Conservation (phyloP, 2,329 filamentous ascomycete genomes). For the Talaromyces sp. region DNA sequence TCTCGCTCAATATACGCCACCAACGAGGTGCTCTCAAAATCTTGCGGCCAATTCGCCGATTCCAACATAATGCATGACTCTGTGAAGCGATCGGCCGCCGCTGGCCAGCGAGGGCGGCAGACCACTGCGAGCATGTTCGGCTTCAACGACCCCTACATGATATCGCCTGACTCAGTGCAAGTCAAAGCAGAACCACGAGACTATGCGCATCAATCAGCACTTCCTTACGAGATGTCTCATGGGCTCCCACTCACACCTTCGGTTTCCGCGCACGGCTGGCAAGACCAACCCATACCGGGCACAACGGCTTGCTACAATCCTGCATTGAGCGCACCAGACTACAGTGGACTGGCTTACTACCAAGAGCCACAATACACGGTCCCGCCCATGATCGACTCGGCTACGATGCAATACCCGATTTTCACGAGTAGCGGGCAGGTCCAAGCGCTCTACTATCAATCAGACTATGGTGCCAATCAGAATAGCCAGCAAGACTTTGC, state of each 20-base stretch:
- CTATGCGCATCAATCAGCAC: conserved; percentile 19
- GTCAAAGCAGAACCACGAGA: conserved; percentile 16
- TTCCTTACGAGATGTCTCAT: conserved; percentile 33
- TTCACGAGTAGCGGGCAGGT: conserved; percentile 22
- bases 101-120: conserved; percentile 19
- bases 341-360: conserved; percentile 24
- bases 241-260: conserved; percentile 24
- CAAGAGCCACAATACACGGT: conserved; percentile 23
- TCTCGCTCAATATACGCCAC: conserved; percentile 5
- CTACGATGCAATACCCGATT: conserved; percentile 26
- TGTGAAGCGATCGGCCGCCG: conserved; percentile 23
- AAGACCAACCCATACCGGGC: conserved; percentile 22
- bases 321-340: conserved; percentile 22
- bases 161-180: conserved; percentile 19
- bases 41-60: not conserved
- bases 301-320: conserved; percentile 23
- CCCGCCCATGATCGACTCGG: conserved; percentile 22
- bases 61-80: conserved; percentile 25
- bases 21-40: not conserved
- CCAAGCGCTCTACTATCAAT: conserved; percentile 26
- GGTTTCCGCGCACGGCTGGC: conserved; percentile 23
- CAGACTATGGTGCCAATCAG: conserved; percentile 20
- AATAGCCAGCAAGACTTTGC: conserved; percentile 18
- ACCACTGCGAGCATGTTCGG: conserved; percentile 12
- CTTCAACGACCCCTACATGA: conserved; percentile 26